phyloP scores from a whole-genome alignment of 148 eudicot species.

The Nyssa sinensis region DNA sequence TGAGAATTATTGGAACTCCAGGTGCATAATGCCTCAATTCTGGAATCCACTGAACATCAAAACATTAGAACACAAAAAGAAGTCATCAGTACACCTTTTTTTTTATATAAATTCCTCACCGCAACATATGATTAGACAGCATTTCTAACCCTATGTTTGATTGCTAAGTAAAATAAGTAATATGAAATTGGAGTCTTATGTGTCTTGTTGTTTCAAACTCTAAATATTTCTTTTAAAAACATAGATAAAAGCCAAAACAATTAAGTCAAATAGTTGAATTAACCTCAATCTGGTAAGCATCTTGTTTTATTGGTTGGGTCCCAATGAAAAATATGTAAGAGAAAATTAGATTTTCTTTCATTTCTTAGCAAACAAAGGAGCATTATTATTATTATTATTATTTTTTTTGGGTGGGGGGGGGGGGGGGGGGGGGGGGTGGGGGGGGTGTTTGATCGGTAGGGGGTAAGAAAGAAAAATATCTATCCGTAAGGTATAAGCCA shows the following conservation, averaged over 20 bases:
- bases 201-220: no score
- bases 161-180: no score
- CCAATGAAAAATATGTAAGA: background rate
- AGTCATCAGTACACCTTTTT: constrained; percentile 5
- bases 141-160: background rate
- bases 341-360: background rate
- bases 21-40: constrained; percentile 92
- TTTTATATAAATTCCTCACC: background rate
- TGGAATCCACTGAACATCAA: constrained; percentile 39
- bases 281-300: background rate
- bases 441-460: no score
- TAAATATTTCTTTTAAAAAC: no score
- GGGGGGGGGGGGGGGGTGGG: no score
- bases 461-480: background rate
- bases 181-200: no score
- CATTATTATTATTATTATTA: no score
- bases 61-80: constrained; percentile 7
- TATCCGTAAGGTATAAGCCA: constrained; percentile 1
- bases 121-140: no score
- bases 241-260: no score
- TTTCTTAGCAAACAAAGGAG: background rate
- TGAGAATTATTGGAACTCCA: constrained; percentile 79
- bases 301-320: background rate
- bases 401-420: no score
- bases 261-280: background rate